Evolutionary conservation across 768 basidiomycete genomes (phyloP).

Genomic region (Phanerochaete carnosa): DNA sequence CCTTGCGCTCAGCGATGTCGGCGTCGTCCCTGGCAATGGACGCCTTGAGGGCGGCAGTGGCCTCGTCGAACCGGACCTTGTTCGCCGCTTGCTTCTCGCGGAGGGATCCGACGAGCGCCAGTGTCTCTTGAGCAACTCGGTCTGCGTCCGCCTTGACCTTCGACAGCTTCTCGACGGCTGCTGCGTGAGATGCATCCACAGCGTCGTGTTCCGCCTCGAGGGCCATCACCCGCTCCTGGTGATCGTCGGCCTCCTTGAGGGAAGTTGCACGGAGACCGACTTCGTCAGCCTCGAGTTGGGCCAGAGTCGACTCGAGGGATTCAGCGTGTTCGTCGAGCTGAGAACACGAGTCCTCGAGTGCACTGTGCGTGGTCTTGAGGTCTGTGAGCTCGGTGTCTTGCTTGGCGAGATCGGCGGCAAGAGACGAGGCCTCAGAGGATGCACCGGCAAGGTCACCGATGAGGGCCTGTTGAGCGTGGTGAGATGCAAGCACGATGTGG

Average conservation of each 20-base stretch:
- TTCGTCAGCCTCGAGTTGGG: background rate
- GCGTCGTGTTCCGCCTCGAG: background rate
- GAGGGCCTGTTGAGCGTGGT: background rate
- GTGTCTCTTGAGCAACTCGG: background rate
- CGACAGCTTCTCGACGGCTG: background rate
- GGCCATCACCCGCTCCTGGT: background rate
- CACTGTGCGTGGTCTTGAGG: background rate
- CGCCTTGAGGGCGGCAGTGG: background rate
- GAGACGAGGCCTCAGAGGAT: background rate
- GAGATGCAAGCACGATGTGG: background rate
- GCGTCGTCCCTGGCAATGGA: background rate
- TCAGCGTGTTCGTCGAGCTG: background rate
- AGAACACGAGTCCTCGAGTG: background rate
- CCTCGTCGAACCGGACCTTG: background rate
- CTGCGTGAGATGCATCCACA: background rate
- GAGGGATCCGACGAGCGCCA: background rate
- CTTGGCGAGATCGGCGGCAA: background rate
- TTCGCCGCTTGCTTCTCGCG: background rate
- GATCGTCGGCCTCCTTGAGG: background rate
- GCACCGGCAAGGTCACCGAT: background rate
- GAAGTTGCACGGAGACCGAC: background rate
- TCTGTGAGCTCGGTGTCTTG: background rate
- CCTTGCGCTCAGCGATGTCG: background rate
- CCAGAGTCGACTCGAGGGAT: background rate
- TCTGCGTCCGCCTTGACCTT: background rate